Evolutionary conservation across 73 alveolate genomes (phyloP), one percentile per base, ranked within the genome.

Genomic region (Paraurostyla sp.): DNA sequence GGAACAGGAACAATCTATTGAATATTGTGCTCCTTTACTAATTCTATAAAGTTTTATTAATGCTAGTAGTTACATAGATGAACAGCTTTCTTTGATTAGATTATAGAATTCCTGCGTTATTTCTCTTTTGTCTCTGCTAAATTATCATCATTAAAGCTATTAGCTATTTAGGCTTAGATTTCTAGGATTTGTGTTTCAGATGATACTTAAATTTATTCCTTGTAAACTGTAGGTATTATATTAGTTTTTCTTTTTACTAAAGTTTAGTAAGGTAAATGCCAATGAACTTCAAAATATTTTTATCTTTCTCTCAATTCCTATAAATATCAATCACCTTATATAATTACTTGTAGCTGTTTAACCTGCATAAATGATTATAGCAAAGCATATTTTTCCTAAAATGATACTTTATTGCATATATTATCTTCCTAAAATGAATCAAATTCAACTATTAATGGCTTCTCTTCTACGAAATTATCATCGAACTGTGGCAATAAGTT

Each of bases 251-350:
- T 32, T 65, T 65, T 65, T 9, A 38, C 41, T 15, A 65, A 40
- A 1, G 82, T 29, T 6, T 22, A 4, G 41, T 65, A 65, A 6
- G 82, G 82, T 40, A 65, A 40, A 38, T 65, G 82, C 82, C 82
- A 65, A 65, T 65, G 82, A 22, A 25, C 46, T 38, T 65, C 82
- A 16, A 65, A 22, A 22, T 22, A 65, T 40, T 40, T 65, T 22
- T 65, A 38, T 40, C 58, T 65, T 65, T 65, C 56, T 38, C 40
- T 65, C 41, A 65, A 35, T 6, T 33, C 82, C 82, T 65, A 60
- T 27, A 65, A 18, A 36, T 7, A 15, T 38, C 7, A 11, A 13
- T 3, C 6, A 65, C 35, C 41, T 18, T 65, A 22, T 33, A 25
- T 6, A 60, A 18, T 65, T 65, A 65, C 82, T 0, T 65, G 60